These are phyloP conservation scores for Neurospora crassa DNA, from an alignment of 2,329 filamentous ascomycete genomes.

Conservation along the genomic window DNA sequence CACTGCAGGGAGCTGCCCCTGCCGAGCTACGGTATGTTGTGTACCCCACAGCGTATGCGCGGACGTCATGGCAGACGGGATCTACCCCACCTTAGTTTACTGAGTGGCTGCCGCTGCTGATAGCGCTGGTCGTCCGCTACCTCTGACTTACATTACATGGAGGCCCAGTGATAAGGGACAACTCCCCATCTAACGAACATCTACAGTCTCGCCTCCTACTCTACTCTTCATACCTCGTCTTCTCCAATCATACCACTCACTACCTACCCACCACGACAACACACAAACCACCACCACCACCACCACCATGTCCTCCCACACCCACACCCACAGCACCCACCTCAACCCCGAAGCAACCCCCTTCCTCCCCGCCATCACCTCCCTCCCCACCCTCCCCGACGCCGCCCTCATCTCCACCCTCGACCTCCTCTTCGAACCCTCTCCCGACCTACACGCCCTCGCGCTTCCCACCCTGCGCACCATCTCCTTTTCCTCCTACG, in stretches of 20 bases:
- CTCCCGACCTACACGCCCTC: constrained; percentile 61
- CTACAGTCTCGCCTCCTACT: not conserved
- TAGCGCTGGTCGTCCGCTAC: no score
- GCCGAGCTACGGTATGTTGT: not conserved
- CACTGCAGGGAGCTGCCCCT: not conserved
- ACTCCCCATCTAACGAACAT: not conserved
- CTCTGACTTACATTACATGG: not conserved
- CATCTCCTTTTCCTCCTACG: constrained; percentile 54
- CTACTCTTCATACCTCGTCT: not conserved
- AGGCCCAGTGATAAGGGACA: not conserved
- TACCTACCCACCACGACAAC: not conserved
- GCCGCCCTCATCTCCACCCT: constrained; percentile 48
- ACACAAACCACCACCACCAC: not conserved
- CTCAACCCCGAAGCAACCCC: constrained; percentile 15
- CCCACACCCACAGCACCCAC: not conserved
- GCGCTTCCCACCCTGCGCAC: constrained; percentile 56
- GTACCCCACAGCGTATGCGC: not conserved
- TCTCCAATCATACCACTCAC: not conserved
- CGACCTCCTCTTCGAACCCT: constrained; percentile 80
- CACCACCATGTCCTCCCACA: not conserved
- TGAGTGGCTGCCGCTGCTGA: not conserved
- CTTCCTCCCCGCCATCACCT: constrained; percentile 47
- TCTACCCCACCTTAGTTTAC: not conserved
- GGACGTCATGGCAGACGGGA: not conserved
- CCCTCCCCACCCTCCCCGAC: constrained; percentile 46